phyloP scores from a whole-genome alignment of 2,329 filamentous ascomycete genomes.

The Penicillium sp. region DNA sequence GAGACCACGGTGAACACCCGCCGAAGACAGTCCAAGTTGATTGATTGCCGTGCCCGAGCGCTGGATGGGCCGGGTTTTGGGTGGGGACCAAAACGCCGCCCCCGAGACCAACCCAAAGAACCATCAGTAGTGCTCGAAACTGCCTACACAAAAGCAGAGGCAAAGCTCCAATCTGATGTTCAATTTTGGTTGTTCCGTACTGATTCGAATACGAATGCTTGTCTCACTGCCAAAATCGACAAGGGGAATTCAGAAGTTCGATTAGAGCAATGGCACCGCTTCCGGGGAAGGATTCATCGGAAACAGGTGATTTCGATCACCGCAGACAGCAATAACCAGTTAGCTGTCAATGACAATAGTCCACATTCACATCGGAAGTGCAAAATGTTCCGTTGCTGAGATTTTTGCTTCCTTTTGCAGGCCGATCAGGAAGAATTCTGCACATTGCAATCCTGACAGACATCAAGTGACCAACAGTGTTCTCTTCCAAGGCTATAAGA shows the following conservation, averaged over 20 bases:
- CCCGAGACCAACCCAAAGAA: neutral
- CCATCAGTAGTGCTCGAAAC: slow-evolving; percentile 7
- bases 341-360: neutral
- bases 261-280: slow-evolving; percentile 1
- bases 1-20: too few relatives aligned
- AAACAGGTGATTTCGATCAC: slow-evolving; percentile 6
- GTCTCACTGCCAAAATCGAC: slow-evolving; percentile 3
- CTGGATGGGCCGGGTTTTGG: neutral
- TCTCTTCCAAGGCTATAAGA: too few relatives aligned
- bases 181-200: slow-evolving; percentile 7
- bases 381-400: too few relatives aligned
- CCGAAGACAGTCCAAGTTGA: too few relatives aligned
- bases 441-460: too few relatives aligned
- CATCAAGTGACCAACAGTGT: too few relatives aligned
- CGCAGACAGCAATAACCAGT: slow-evolving; percentile 1
- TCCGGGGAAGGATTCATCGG: slow-evolving; percentile 1
- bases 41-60: too few relatives aligned
- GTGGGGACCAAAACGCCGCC: slow-evolving; percentile 4
- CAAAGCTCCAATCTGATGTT: slow-evolving; percentile 5
- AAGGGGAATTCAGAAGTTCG: neutral
- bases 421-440: too few relatives aligned
- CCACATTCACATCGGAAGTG: neutral
- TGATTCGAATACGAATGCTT: slow-evolving; percentile 2
- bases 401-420: too few relatives aligned
- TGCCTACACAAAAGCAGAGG: slow-evolving; percentile 3